phyloP scores from a whole-genome alignment of 176 grass and related monocot species.

The Aegilops bicornis region DNA sequence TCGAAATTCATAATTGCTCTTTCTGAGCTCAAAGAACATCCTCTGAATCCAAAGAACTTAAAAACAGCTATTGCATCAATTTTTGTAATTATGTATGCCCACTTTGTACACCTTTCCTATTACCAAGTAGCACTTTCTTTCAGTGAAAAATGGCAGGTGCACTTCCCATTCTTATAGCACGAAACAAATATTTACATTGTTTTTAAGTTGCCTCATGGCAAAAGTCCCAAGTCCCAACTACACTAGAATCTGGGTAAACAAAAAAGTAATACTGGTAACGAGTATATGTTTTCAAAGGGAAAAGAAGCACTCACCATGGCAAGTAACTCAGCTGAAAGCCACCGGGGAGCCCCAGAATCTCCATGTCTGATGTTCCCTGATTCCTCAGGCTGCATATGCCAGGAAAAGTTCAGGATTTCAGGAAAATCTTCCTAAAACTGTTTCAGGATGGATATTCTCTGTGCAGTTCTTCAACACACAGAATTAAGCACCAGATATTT shows the following conservation, averaged over 20 bases:
- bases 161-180: not conserved
- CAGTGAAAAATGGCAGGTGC: not conserved
- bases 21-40: slow-evolving; percentile 15
- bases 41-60: not conserved
- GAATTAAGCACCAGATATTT: not conserved
- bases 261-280: not conserved
- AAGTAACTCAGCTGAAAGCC: slow-evolving; percentile 67
- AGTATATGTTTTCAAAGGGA: slow-evolving; percentile 4
- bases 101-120: not conserved
- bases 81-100: slow-evolving; percentile 1
- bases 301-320: slow-evolving; percentile 54
- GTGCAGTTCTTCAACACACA: not conserved
- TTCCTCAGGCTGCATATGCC: slow-evolving; percentile 30
- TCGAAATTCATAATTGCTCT: not conserved
- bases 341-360: slow-evolving; percentile 37
- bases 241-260: slow-evolving; percentile 13
- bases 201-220: not conserved
- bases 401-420: slow-evolving; percentile 9
- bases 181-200: too few species aligned
- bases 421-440: not conserved
- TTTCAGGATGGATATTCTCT: not conserved
- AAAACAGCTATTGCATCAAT: not conserved
- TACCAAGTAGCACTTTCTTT: not conserved
- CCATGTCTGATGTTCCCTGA: slow-evolving; percentile 11
- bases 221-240: not conserved